phyloP scores from a whole-genome alignment of 768 basidiomycete species.

The Bullera alba region DNA sequence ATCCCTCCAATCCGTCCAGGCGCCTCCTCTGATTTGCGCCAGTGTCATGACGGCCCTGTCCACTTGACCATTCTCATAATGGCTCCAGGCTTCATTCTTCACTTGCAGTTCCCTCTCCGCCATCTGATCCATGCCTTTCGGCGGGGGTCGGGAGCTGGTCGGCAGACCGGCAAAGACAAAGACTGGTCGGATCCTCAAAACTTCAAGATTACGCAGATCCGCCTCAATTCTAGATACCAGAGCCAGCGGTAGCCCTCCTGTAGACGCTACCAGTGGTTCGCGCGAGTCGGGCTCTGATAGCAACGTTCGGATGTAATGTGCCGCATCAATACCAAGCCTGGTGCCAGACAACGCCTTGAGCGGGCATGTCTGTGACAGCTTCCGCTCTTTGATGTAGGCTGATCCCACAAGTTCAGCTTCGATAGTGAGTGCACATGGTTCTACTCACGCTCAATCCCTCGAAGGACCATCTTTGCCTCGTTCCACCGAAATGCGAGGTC shows the following conservation, averaged over 20 bases:
- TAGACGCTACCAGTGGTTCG: slow-evolving; percentile 88
- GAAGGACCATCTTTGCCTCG: slow-evolving; percentile 28
- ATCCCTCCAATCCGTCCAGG: slow-evolving; percentile 64
- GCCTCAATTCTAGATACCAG: slow-evolving; percentile 69
- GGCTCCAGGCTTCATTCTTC: slow-evolving; percentile 70
- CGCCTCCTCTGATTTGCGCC: slow-evolving; percentile 59
- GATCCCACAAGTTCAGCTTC: too few species aligned
- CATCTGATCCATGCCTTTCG: slow-evolving; percentile 50
- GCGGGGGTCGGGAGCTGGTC: slow-evolving; percentile 67
- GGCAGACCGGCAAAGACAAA: slow-evolving; percentile 90
- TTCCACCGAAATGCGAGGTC: neutral
- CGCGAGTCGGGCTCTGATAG: slow-evolving; percentile 61
- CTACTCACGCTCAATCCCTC: slow-evolving; percentile 34
- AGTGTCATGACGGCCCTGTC: slow-evolving; percentile 80
- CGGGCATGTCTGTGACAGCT: slow-evolving; percentile 74
- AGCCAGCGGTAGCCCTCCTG: slow-evolving; percentile 86
- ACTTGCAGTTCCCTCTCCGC: slow-evolving; percentile 29
- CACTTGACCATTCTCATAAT: slow-evolving; percentile 87
- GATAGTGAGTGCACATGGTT: too few species aligned
- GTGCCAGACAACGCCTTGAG: slow-evolving; percentile 78
- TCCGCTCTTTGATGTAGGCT: slow-evolving; percentile 83
- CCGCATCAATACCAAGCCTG: slow-evolving; percentile 93
- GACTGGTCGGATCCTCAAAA: slow-evolving; percentile 91
- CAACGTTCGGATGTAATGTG: slow-evolving; percentile 74
- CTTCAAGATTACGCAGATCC: slow-evolving; percentile 84